Conservation (phyloP, 2,329 filamentous ascomycete genomes). For the Fusarium veterinarium region DNA sequence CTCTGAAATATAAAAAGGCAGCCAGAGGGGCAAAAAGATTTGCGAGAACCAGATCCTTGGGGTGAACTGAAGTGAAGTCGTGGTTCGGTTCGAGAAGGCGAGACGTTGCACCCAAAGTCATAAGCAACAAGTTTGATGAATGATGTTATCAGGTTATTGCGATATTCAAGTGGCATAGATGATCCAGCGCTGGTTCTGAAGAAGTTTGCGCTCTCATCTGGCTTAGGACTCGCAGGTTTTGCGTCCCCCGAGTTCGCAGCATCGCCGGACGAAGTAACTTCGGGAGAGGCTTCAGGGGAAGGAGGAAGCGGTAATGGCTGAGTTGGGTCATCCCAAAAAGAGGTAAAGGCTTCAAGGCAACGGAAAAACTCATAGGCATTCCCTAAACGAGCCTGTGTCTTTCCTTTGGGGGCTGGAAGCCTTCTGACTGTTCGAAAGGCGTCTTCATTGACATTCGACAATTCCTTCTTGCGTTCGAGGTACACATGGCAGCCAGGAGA, state of each 20-base stretch:
- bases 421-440: conserved; percentile 72
- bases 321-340: conserved; percentile 72
- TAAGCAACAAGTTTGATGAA: conserved; percentile 74
- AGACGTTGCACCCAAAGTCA: conserved; percentile 73
- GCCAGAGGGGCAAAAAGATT: conserved; percentile 68
- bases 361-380: conserved; percentile 75
- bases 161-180: conserved; percentile 69
- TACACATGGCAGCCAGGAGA: conserved; percentile 70
- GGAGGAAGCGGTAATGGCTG: conserved; percentile 47
- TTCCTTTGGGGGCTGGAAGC: conserved; percentile 65
- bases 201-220: conserved; percentile 18
- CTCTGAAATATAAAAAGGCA: conserved; percentile 71
- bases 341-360: conserved; percentile 68
- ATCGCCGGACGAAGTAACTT: conserved; percentile 28
- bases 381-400: conserved; percentile 65
- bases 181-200: conserved; percentile 61
- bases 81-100: conserved; percentile 67
- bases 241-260: conserved; percentile 9
- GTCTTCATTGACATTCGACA: conserved; percentile 65
- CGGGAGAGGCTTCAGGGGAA: conserved; percentile 48
- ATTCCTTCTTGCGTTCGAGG: conserved; percentile 67
- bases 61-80: conserved; percentile 65
- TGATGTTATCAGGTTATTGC: conserved; percentile 66
- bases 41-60: conserved; percentile 49
- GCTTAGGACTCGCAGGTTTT: conserved; percentile 26